phyloP scores from a whole-genome alignment of 257 asterid species.

The Cruciata laevipes region DNA sequence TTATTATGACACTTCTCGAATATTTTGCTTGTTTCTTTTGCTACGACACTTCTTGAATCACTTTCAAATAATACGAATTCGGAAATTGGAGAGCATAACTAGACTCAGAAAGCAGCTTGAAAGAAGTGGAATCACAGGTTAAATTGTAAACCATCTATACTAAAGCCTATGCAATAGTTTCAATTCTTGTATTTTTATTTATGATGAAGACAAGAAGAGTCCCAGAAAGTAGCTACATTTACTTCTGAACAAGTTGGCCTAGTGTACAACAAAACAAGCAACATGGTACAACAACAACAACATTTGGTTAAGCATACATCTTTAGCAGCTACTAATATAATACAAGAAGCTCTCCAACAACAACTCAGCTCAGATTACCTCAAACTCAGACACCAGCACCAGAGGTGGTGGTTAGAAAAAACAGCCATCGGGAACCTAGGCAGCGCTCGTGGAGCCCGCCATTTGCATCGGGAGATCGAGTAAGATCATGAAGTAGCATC shows the following conservation, averaged over 20 bases:
- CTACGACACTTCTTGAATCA: too few relatives aligned
- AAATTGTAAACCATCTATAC: not conserved
- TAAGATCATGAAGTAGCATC: constrained; percentile 50
- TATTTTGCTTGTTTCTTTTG: too few relatives aligned
- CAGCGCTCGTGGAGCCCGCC: constrained; percentile 25
- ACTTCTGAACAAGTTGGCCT: not conserved
- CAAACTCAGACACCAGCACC: not conserved
- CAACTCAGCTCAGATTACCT: not conserved
- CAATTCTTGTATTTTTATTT: not conserved
- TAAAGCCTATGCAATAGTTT: not conserved
- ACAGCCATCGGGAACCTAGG: constrained; percentile 17
- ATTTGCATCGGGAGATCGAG: constrained; percentile 49
- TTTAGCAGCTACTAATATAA: not conserved
- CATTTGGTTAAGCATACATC: not conserved
- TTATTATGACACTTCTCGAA: too few relatives aligned
- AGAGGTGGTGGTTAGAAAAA: not conserved
- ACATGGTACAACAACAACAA: not conserved
- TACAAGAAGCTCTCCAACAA: not conserved
- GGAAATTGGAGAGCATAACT: too few relatives aligned
- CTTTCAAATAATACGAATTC: too few relatives aligned
- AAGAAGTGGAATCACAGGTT: too few relatives aligned
- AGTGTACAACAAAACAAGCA: not conserved
- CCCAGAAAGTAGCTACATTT: not conserved
- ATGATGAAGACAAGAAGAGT: not conserved
- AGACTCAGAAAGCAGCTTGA: too few relatives aligned